phyloP scores from a whole-genome alignment of 768 basidiomycete genomes.

The Mrakia gelida region DNA sequence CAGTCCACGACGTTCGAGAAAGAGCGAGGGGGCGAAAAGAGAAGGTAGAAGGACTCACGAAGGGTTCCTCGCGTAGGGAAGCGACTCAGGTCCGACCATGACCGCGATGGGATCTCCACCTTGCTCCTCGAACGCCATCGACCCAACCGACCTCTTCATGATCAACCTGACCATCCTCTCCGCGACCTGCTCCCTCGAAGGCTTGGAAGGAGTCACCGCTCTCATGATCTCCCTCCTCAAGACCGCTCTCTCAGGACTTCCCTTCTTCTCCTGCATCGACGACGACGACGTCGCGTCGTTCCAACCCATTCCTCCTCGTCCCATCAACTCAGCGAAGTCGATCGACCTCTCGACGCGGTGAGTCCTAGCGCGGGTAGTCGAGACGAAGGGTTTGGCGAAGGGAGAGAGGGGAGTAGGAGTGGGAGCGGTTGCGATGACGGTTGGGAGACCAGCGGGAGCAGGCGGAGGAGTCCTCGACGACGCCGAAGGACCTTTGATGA shows the following conservation, averaged over 20 bases:
- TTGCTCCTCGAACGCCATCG: not conserved
- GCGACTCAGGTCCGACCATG: slow-evolving; percentile 32
- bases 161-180: not conserved
- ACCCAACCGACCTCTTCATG: slow-evolving; percentile 5
- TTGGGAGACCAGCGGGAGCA: not conserved
- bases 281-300: not conserved
- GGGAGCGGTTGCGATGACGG: not conserved
- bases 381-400: slow-evolving; percentile 20
- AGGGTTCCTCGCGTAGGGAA: slow-evolving; percentile 31
- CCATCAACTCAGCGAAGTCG: not conserved
- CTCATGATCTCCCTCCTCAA: not conserved
- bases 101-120: slow-evolving; percentile 6
- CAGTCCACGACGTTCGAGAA: not conserved
- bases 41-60: slow-evolving; percentile 9
- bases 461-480: not conserved
- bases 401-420: slow-evolving; percentile 24
- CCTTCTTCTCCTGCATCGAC: not conserved
- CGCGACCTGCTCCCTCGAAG: slow-evolving; percentile 2
- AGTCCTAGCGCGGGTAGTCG: no score
- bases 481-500: not conserved
- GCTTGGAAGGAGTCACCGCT: slow-evolving; percentile 2
- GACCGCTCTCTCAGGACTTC: not conserved
- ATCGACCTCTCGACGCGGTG: not conserved
- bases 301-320: not conserved
- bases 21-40: not conserved